Base-by-base conservation (phyloP, 1,139 yeast genomes). In the Cylindricascospora bacillispora region DNA sequence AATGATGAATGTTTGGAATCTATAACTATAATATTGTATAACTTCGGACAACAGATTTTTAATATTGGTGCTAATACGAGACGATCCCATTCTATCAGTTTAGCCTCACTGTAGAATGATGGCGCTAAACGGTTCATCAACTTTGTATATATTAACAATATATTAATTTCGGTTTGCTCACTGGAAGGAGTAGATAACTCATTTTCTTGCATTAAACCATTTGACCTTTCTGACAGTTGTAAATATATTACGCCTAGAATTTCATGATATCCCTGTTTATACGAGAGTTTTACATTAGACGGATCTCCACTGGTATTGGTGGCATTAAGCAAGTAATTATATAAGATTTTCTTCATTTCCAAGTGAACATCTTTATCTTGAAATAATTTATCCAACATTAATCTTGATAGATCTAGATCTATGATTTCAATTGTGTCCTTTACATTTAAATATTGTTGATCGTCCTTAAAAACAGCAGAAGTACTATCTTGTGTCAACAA, bases 251-350 rank as follows among this genome's bases (percentile, higher is more conserved):
- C 47, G 1, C 82, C 85, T 38, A 73, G 57, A 10, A 77, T 58
- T 46, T 77, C 86, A 51, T 77, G 86, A 37, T 70, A 60, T 0
- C 86, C 86, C 45, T 77, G 86, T 41, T 70, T 73, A 48, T 77
- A 77, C n/a, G n/a, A n/a, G n/a, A n/a, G n/a, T 2, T 72, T 69
- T n/a, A 26, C 35, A 13, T 22, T 27, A 6, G 22, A 13, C n/a
- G n/a, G n/a, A n/a, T n/a, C n/a, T n/a, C n/a, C 24, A 15, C 9
- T 16, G 22, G 24, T 22, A 26, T 6, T 27, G 26, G 6, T 19
- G 21, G n/a, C n/a, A 13, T 24, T 25, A 3, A 39, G 24, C 27
- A 47, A 33, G 15, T 67, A 63, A 41, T 71, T 70, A 49, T 60
- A 75, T 17, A 77, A 47, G 3, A 76, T 56, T 39, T 69, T 67